Conservation (phyloP, 139 green algal genomes). For the Asterochloris erici region DNA sequence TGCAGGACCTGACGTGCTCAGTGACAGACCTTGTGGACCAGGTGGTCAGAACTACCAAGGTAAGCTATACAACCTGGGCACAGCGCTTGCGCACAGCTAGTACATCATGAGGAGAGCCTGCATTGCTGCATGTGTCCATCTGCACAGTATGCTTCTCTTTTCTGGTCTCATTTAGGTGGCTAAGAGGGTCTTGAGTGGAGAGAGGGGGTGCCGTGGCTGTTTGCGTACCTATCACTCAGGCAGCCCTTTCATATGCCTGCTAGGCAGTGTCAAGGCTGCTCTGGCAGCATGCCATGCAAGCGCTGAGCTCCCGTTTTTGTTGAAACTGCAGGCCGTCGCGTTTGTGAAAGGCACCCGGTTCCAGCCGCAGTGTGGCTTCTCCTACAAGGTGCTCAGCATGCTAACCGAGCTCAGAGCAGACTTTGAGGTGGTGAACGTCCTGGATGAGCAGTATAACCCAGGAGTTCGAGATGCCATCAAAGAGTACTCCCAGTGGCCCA, state of each 20-base stretch:
- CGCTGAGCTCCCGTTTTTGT: background rate
- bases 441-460: slow-evolving; percentile 88
- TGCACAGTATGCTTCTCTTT: background rate
- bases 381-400: slow-evolving; percentile 72
- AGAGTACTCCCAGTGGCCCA: slow-evolving; percentile 90
- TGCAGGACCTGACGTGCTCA: slow-evolving; percentile 63
- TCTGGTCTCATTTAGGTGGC: background rate
- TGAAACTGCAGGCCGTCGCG: slow-evolving; percentile 63
- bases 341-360: slow-evolving; percentile 91
- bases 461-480: slow-evolving; percentile 92
- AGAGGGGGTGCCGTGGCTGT: too few relatives aligned
- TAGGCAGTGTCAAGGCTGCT: background rate
- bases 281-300: background rate
- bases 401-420: slow-evolving; percentile 63
- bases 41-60: slow-evolving; percentile 77
- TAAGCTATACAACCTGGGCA: slow-evolving; percentile 14
- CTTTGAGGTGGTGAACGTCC: slow-evolving; percentile 85
- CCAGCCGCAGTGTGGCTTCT: slow-evolving; percentile 89
- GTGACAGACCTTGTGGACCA: slow-evolving; percentile 74
- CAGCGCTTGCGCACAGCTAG: background rate
- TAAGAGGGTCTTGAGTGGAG: too few relatives aligned
- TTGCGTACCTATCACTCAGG: too few relatives aligned
- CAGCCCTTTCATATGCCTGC: too few relatives aligned
- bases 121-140: background rate
- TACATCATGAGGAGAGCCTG: background rate